Evolutionary conservation across 805 yeast genomes (phyloP), one percentile per base, ranked within the genome.

Genomic region (Wilhelminamyces savonicus): DNA sequence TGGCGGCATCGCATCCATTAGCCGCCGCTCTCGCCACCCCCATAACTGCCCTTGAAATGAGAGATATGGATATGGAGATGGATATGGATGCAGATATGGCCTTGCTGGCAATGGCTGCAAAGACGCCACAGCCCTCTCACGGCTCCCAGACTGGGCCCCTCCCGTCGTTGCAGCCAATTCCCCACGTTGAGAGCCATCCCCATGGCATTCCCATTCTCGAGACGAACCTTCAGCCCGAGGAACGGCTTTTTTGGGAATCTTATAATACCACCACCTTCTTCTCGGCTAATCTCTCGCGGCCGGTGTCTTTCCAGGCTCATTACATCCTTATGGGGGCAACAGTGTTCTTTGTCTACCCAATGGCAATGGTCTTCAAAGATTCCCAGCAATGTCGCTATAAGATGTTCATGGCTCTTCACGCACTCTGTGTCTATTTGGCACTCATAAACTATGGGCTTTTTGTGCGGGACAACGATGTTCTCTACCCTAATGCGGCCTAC

Each of bases 401-500:
- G 66, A 10, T 66, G 82, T 36, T 54, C 76, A 1, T 17, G 33
- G 16, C 48, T 41, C 35, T 34, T 48, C 21, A 40, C 3, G 39
- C 41, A 5, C 32, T 51, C 23, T 32, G 46, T 7, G 41, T 71
- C 4, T 79, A 83, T 50, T 50, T 72, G 5, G 48, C 50, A 0
- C 40, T 69, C 4, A 54, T 76, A 11, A 54, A 70, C 13, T 72
- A 78, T 43, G 67, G 73, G 29, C 56, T 78, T 7, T 85, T 78
- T 47, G 69, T 74, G 23, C 52, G 62, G 4, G 62, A 79, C 12
- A 78, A 77, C 15, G 81, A 83, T 0, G 56, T 50, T 21, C 60
- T 85, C 44, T 90, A 85, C 51, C 95, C 95, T 1, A 65, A 70
- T 23, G 84, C 84, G 49, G 79, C 82, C 1, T 87, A 87, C 54